A percentile compares a stretch with the other conserved stretches of the same genome.
phyloP scores from a whole-genome alignment of 352 stramenopile genomes.

The Globisporangium recalcitrans region DNA sequence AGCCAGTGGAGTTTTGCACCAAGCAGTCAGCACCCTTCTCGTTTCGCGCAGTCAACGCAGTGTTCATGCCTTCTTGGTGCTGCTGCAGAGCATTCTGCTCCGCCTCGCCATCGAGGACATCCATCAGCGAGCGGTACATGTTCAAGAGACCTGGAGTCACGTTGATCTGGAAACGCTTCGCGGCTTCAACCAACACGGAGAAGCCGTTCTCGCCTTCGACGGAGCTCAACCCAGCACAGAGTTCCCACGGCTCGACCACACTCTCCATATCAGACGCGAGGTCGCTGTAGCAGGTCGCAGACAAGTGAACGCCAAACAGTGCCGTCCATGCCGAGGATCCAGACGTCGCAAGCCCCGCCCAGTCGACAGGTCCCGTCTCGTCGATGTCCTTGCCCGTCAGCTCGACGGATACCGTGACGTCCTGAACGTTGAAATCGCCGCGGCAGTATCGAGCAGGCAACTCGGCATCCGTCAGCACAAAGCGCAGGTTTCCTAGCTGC shows the following conservation, averaged over 20 bases:
- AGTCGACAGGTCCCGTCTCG: slow-evolving; percentile 44
- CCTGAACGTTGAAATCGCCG: slow-evolving; percentile 58
- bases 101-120: slow-evolving; percentile 63
- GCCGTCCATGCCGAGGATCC: slow-evolving; percentile 53
- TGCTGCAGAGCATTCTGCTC: slow-evolving; percentile 55
- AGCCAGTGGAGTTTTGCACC: slow-evolving; percentile 70
- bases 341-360: slow-evolving; percentile 44
- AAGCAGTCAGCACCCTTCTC: slow-evolving; percentile 47
- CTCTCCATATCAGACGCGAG: slow-evolving; percentile 66
- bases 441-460: slow-evolving; percentile 49
- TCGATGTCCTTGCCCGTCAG: slow-evolving; percentile 53
- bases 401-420: slow-evolving; percentile 55
- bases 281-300: slow-evolving; percentile 68
- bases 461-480: slow-evolving; percentile 55
- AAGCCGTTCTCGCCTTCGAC: slow-evolving; percentile 55
- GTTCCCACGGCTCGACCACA: slow-evolving; percentile 69
- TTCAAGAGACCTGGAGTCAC: slow-evolving; percentile 68
- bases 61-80: slow-evolving; percentile 57
- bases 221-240: slow-evolving; percentile 49
- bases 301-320: slow-evolving; percentile 58
- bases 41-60: slow-evolving; percentile 27
- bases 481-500: slow-evolving; percentile 55
- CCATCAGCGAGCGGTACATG: slow-evolving; percentile 71
- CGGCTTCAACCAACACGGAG: slow-evolving; percentile 52
- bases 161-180: slow-evolving; percentile 74